A percentile compares a stretch with the other conserved stretches of the same genome.
phyloP scores from a whole-genome alignment of 2,329 filamentous ascomycete genomes.

The Coniochaeta hoffmannii region DNA sequence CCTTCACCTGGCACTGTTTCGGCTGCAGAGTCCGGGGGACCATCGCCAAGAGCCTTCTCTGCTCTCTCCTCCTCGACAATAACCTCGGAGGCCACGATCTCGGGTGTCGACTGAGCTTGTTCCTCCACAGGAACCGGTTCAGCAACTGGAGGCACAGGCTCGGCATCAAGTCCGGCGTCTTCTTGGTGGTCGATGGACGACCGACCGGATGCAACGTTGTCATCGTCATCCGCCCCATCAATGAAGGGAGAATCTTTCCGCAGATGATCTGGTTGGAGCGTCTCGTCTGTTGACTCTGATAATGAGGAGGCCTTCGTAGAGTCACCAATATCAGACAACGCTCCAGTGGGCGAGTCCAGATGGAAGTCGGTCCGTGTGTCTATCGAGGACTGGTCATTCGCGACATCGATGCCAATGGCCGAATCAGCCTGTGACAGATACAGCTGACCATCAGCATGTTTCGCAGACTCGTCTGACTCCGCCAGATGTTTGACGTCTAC shows the following conservation, averaged over 20 bases:
- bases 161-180: neutral
- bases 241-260: constrained; percentile 12
- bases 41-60: neutral
- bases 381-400: constrained; percentile 38
- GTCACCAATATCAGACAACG: constrained; percentile 46
- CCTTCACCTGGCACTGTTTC: neutral
- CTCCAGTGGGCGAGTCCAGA: constrained; percentile 46
- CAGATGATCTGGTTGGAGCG: constrained; percentile 27
- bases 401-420: constrained; percentile 44
- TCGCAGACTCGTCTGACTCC: constrained; percentile 18
- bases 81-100: neutral
- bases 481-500: constrained; percentile 16
- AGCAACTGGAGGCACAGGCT: neutral
- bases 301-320: constrained; percentile 59
- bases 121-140: neutral
- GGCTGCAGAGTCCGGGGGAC: constrained; percentile 1
- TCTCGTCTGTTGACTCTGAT: constrained; percentile 56
- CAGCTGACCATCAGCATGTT: constrained; percentile 21
- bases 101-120: constrained; percentile 2
- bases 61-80: neutral
- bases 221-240: constrained; percentile 1
- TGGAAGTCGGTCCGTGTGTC: constrained; percentile 48
- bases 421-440: constrained; percentile 45
- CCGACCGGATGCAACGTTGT: neutral
- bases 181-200: neutral